Evolutionary conservation across 208 protist species (phyloP).

Genomic region (Crithidia fasciculata): DNA sequence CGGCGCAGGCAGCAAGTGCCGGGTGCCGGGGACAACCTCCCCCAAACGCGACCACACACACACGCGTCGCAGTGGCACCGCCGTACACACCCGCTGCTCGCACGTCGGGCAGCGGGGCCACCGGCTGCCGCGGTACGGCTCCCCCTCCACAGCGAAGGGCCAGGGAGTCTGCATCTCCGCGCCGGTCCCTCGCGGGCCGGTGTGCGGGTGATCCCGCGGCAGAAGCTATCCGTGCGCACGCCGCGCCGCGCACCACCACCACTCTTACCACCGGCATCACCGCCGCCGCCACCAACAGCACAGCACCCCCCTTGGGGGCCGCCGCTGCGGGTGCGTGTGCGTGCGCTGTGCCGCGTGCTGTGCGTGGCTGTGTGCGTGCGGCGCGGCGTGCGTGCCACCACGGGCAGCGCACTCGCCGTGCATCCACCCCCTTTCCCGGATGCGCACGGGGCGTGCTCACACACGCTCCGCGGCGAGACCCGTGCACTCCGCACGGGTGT

Average conservation of each 20-base stretch:
- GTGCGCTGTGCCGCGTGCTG: background rate
- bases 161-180: constrained; percentile 27
- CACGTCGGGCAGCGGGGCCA: constrained; percentile 31
- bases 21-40: constrained; percentile 41
- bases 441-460: constrained; percentile 16
- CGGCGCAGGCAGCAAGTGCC: constrained; percentile 62
- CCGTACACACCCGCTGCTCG: constrained; percentile 39
- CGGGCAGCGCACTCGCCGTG: constrained; percentile 33
- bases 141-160: constrained; percentile 25
- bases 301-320: too few relatives aligned
- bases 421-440: constrained; percentile 24
- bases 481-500: constrained; percentile 23
- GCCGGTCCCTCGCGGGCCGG: constrained; percentile 22
- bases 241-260: constrained; percentile 10
- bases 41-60: constrained; percentile 1
- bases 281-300: too few relatives aligned
- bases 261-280: background rate
- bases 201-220: constrained; percentile 33
- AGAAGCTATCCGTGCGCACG: constrained; percentile 28
- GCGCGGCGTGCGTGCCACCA: constrained; percentile 11
- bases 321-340: too few relatives aligned
- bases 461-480: constrained; percentile 22
- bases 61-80: constrained; percentile 27
- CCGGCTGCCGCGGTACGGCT: constrained; percentile 32
- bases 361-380: constrained; percentile 5